Evolutionary conservation across 345 rosid genomes (phyloP), one percentile per base, ranked within the genome.

Genomic region (Moricandia arvensis): DNA sequence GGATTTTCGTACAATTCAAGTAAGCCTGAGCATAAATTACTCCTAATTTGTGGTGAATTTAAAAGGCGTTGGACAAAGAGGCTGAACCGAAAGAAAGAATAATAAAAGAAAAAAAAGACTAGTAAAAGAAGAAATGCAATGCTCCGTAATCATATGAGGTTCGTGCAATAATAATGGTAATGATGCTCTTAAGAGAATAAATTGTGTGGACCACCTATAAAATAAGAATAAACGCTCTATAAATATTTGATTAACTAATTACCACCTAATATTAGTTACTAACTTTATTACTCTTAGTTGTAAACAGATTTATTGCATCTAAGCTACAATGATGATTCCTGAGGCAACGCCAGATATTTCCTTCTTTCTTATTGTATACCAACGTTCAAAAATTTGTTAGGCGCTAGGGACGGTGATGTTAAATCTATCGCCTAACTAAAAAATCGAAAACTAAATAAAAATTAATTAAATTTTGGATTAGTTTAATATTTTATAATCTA

Each of bases 91-190:
- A 59, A 69, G 59, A 66, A 27, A 55, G n/a, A 35, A 33, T n/a
- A n/a, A n/a, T n/a, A n/a, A n/a, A n/a, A n/a, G n/a, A n/a, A n/a
- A n/a, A n/a, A n/a, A n/a, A n/a, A n/a, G n/a, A n/a, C n/a, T 31
- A 11, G 62, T 35, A 74, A 69, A 61, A 63, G 61, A 70, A 64
- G 66, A 64, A 77, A 64, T 77, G 72, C 12, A 17, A 71, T 77
- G 70, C 54, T 65, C 43, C 43, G 55, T 77, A 71, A 77, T 77
- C 72, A 77, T n/a, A n/a, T 77, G 80, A 77, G 66, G 55, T 43
- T 38, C 31, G 51, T 77, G 41, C 71, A 77, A 77, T 77, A 65
- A 77, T 71, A 54, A 58, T 64, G 72, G 55, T 77, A 77, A 77
- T 77, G 72, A 71, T 77, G 41, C 30, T 43, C 21, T 45, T 33